Evolutionary conservation across 78 protist species (phyloP), one percentile per base, ranked within the genome.

Genomic region (Protostelium mycophagum): DNA sequence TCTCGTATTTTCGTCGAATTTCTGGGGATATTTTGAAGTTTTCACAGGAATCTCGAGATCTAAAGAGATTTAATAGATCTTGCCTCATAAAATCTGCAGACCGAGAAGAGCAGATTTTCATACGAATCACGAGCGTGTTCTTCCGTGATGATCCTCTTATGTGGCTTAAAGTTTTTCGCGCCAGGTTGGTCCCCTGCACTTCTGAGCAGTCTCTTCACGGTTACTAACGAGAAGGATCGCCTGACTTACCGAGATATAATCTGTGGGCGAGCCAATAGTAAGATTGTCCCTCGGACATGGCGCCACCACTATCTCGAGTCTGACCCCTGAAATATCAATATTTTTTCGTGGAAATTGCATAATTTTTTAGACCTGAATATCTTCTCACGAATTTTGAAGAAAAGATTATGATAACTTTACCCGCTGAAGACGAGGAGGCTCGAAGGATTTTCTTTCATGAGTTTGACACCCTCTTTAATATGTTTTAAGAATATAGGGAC

Each of bases 51-150:
- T 83, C 37, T 83, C 29, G 29, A n/a, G 84, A 29, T 83, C 37
- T 28, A 83, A 28, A n/a, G 84, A 28, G 84, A 28, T 28, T n/a
- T 83, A n/a, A 29, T 28, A 29, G 28, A 29, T 29, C 37, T 37
- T 16, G 16, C 86, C 36, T 85, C 36, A 23, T 16, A 25, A 16
- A 85, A 85, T 35, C 86, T 35, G 37, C 86, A 85, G 63, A 85
- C 16, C 35, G 63, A 37, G 86, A 85, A 85, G 5, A 85, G 16
- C 5, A 85, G 63, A 16, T 85, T 85, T 16, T 85, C 86, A 16
- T 37, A 85, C 5, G 86, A 85, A 16, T 85, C 86, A 25, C 86
- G n/a, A 5, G 86, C 86, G 16, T 37, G 37, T 16, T 85, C 86
- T 85, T 85, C 86, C 16, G 86, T 85, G 36, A 16, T 35, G 86